Conservation (phyloP, 345 rosid genomes). For the Salix purpurea region DNA sequence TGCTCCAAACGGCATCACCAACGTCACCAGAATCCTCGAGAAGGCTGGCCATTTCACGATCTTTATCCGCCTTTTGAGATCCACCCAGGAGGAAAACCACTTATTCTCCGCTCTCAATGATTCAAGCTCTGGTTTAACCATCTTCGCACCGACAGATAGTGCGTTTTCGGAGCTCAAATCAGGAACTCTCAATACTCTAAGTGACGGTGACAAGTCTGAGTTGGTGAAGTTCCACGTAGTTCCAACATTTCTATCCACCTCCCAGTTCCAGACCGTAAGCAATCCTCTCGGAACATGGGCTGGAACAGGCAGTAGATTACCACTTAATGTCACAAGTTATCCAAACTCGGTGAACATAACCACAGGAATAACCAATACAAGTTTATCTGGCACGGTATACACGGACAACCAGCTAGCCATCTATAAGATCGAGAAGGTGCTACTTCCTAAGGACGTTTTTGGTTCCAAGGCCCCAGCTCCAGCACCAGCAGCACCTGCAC, state of each 20-base stretch:
- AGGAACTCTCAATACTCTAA: background rate
- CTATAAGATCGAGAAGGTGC: background rate
- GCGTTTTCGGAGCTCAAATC: background rate
- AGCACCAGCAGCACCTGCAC: background rate
- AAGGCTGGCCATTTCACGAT: background rate
- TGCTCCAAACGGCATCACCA: background rate
- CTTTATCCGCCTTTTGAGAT: background rate
- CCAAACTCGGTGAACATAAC: background rate
- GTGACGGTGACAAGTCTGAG: background rate
- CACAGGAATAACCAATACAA: background rate
- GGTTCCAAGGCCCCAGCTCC: background rate
- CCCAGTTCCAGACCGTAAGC: background rate
- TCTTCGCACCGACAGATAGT: background rate
- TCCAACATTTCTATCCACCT: background rate
- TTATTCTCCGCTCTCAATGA: background rate
- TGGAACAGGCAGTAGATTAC: background rate
- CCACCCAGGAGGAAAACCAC: background rate
- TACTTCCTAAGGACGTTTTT: background rate
- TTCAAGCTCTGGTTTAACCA: background rate
- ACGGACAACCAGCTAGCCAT: background rate
- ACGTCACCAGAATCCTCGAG: background rate
- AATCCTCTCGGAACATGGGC: background rate
- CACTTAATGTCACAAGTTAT: background rate
- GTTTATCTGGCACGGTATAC: background rate
- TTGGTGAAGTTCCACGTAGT: background rate